Evolutionary conservation across 495 filamentous ascomycete species (phyloP), one percentile per base, ranked within the genome.

Genomic region (Glutinoglossum americanum): DNA sequence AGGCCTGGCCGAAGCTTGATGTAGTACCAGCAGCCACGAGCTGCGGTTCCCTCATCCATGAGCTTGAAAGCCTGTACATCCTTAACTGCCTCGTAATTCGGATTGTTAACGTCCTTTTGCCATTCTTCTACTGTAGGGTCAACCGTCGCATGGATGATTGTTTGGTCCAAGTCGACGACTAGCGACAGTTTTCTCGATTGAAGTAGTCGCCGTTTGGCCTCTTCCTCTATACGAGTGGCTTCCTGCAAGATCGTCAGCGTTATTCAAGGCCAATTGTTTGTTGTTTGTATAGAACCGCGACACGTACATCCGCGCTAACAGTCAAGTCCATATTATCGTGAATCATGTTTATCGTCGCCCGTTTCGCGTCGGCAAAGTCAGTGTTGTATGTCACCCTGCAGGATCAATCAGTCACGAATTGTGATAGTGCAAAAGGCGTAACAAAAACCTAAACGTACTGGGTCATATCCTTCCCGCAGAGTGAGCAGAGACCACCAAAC

Each of bases 381-480:
- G 77, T 80, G 45, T 76, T 77, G 65, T 84, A 84, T 13, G 73
- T 72, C 15, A 73, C 68, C 61, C 78, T 81, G 45, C 61, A 55
- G 41, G 1, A 19, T 21, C 32, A 21, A 39, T 39, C 33, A 45
- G 54, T 17, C 41, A n/a, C n/a, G n/a, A 3, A 13, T 1, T 7
- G 19, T 15, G 7, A 13, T 5, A 58, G 23, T 3, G 21, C 1
- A 51, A 45, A 56, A 23, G 26, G n/a, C 13, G 19, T 11, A 51
- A 30, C 1, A 17, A n/a, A 30, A 28, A 15, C 19, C 10, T 30
- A 44, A 30, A 59, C 77, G 60, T 72, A 83, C 81, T 76, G 78
- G 55, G 86, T 96, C 93, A 99, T 97, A 66, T 99, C 90, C 73
- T 94, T 89, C 55, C 92, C 93, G 70, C 92, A 99, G 61, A 85